Evolutionary conservation across 1,139 yeast species (phyloP), one percentile per base, ranked within the genome.

Genomic region (Nakaseomyces glabratus): DNA sequence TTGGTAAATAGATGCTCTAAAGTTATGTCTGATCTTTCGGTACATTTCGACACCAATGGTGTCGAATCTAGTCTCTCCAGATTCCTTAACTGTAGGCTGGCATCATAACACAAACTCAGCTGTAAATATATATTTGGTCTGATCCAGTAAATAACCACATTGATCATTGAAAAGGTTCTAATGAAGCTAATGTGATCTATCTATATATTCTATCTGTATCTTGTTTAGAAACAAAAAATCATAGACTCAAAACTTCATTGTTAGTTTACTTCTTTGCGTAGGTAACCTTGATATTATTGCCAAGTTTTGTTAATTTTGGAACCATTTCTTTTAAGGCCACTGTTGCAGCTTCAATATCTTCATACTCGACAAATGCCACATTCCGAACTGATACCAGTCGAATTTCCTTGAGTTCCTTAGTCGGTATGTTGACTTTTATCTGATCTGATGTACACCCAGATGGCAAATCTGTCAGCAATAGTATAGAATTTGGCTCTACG

Each of bases 281-380:
- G 25, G 26, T 17, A 19, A 33, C 16, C n/a, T 25, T 26, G 22
- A 24, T 31, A 9, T 32, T 21, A 6, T 20, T 24, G 18, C 15
- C 21, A 13, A 22, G 18, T 10, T 11, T 10, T 18, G 34, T 28
- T 30, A 69, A 43, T 1, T 51, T 51, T 5, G 46, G 47, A 1
- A 69, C 67, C 3, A 64, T 51, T 10, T 40, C 46, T 9, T 65
- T 62, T 38, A 64, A 58, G 3, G 71, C 73, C 1, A 49, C 55
- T 1, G 66, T 58, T 0, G 84, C 77, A 28, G 65, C 63, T 4
- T 54, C 57, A 18, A 73, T 78, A 5, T 63, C 60, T 22, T 71
- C 76, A 53, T 77, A 90, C 49, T 90, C 96, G 9, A 90, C 70
- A 56, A 90, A 81, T 6, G 93, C 93, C 36, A 90, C 71, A 28